Evolutionary conservation across 805 yeast species (phyloP).

Genomic region (Priceomyces medius): DNA sequence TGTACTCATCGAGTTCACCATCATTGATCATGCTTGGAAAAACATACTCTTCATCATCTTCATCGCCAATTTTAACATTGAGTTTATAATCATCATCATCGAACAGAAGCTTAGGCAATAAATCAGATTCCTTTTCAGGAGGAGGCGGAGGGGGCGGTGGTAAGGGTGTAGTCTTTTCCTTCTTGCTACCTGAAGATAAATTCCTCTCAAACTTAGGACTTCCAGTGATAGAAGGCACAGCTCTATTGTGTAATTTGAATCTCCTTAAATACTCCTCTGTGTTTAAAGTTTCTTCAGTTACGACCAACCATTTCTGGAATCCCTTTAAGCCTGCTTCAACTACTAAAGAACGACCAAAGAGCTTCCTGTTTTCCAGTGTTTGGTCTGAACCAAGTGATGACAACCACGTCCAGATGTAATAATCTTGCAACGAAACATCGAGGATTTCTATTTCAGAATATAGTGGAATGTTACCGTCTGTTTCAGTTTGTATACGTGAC

Average conservation of each 20-base stretch:
- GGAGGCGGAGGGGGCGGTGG: constrained; percentile 29
- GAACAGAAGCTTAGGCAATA: constrained; percentile 16
- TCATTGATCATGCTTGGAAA: constrained; percentile 12
- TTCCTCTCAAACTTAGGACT: not conserved
- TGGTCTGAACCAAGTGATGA: constrained; percentile 75
- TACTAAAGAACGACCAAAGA: constrained; percentile 80
- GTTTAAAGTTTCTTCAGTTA: constrained; percentile 62
- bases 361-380: constrained; percentile 56
- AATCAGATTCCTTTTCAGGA: constrained; percentile 14
- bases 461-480: constrained; percentile 32
- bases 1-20: constrained; percentile 20
- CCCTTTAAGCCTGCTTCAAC: constrained; percentile 80
- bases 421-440: constrained; percentile 77
- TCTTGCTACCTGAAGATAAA: constrained; percentile 10
- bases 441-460: constrained; percentile 43
- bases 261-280: constrained; percentile 31
- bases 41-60: constrained; percentile 10
- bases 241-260: constrained; percentile 14
- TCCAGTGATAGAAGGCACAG: not conserved
- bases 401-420: constrained; percentile 90
- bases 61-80: constrained; percentile 8
- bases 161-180: constrained; percentile 20
- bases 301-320: constrained; percentile 73
- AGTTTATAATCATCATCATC: constrained; percentile 20
- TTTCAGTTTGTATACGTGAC: constrained; percentile 16